Evolutionary conservation across 495 filamentous ascomycete genomes (phyloP).

Genomic region (Podospora sp.): DNA sequence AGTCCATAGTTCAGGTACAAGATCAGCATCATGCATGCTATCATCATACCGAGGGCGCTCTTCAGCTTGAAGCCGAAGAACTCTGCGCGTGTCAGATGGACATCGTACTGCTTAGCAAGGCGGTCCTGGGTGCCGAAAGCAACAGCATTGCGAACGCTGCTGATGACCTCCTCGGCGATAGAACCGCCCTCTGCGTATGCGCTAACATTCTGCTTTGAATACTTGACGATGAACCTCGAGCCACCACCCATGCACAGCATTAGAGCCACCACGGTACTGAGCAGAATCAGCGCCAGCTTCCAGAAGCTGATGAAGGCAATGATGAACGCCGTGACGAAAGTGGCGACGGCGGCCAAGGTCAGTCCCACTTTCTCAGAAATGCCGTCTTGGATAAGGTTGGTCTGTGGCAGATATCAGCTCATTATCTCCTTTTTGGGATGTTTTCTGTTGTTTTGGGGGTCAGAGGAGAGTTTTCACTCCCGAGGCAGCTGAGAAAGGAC

Average conservation of each 20-base stretch:
- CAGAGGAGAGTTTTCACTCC: too few relatives aligned
- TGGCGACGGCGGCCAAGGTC: conserved; percentile 71
- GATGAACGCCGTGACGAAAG: conserved; percentile 85
- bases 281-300: conserved; percentile 80
- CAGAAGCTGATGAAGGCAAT: conserved; percentile 86
- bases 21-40: conserved; percentile 78
- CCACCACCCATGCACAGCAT: conserved; percentile 71
- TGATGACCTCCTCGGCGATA: conserved; percentile 92
- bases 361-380: conserved; percentile 85
- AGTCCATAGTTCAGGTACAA: conserved; percentile 90
- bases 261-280: conserved; percentile 74
- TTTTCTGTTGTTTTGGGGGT: too few relatives aligned
- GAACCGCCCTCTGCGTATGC: conserved; percentile 84
- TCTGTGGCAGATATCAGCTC: too few relatives aligned
- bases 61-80: conserved; percentile 77
- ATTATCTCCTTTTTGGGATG: too few relatives aligned
- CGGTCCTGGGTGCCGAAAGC: conserved; percentile 93
- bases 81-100: conserved; percentile 70
- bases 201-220: conserved; percentile 72
- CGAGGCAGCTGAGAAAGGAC: too few relatives aligned
- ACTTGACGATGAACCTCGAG: conserved; percentile 76
- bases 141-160: conserved; percentile 87
- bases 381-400: conserved; percentile 84
- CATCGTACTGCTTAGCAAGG: conserved; percentile 80
- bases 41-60: conserved; percentile 68